phyloP scores from a whole-genome alignment of 116 monocot species.

The Zostera marina region DNA sequence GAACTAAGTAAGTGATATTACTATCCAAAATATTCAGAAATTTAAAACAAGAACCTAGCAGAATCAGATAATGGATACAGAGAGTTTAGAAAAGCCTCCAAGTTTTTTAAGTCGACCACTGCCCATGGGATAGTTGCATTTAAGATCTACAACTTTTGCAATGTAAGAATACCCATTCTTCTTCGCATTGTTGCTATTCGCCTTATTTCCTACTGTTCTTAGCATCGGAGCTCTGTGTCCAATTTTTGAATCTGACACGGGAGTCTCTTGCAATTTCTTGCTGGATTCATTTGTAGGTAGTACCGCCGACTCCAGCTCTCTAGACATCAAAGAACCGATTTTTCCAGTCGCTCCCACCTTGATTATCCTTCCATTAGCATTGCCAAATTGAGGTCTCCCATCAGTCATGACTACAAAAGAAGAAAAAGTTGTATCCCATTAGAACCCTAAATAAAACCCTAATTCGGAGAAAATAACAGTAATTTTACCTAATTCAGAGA shows the following conservation, averaged over 20 bases:
- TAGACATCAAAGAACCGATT: conserved; percentile 53
- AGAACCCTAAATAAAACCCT: neutral
- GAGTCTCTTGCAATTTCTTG: conserved; percentile 21
- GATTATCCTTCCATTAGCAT: conserved; percentile 14
- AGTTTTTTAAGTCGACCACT: conserved; percentile 52
- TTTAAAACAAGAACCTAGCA: conserved; percentile 18
- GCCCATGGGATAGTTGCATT: conserved; percentile 69
- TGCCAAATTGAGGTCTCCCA: neutral
- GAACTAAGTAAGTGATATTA: conserved; percentile 23
- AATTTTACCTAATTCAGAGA: no score
- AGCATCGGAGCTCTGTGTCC: neutral
- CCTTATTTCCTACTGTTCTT: conserved; percentile 5
- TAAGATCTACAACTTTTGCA: conserved; percentile 66
- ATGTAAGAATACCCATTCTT: conserved; percentile 35
- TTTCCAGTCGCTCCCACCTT: conserved; percentile 55
- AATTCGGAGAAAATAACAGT: neutral
- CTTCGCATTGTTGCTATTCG: conserved; percentile 6
- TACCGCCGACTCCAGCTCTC: conserved; percentile 38
- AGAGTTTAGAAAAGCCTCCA: conserved; percentile 67
- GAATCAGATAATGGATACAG: conserved; percentile 17
- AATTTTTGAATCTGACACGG: conserved; percentile 16
- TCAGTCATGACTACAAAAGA: neutral
- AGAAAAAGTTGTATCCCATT: neutral
- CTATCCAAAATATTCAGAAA: conserved; percentile 1
- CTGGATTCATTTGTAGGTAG: conserved; percentile 9